Conservation (phyloP, 2,329 filamentous ascomycete genomes). For the Phialemonium atrogriseum region DNA sequence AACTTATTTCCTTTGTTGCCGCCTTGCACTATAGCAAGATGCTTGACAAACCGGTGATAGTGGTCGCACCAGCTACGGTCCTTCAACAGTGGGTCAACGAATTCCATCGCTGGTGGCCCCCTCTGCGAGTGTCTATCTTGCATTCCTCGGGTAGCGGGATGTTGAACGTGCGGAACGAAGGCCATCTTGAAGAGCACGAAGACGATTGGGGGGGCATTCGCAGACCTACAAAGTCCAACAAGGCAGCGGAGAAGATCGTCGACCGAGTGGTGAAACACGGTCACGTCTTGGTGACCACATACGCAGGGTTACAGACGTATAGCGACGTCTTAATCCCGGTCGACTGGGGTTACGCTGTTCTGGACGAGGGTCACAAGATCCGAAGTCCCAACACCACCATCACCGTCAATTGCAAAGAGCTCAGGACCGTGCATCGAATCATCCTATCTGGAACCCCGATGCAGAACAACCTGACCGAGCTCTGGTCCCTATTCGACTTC, state of each 20-base stretch:
- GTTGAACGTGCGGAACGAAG: constrained; percentile 69
- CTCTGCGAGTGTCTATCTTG: constrained; percentile 88
- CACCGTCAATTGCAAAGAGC: constrained; percentile 89
- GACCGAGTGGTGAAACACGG: constrained; percentile 75
- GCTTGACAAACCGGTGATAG: constrained; percentile 74
- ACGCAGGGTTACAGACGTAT: constrained; percentile 91
- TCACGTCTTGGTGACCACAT: constrained; percentile 91
- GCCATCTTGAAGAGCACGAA: constrained; percentile 45
- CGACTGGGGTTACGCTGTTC: constrained; percentile 86
- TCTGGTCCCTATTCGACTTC: constrained; percentile 98
- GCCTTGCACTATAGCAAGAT: constrained; percentile 87
- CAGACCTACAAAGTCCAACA: constrained; percentile 43
- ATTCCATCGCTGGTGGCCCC: constrained; percentile 99
- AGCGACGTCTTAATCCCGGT: constrained; percentile 71
- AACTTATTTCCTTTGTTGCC: constrained; percentile 69
- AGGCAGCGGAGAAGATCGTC: constrained; percentile 71
- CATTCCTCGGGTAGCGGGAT: constrained; percentile 96
- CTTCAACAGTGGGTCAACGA: constrained; percentile 98
- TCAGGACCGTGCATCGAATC: constrained; percentile 80
- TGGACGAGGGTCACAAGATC: constrained; percentile 98
- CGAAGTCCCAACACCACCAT: constrained; percentile 93
- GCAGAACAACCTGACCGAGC: constrained; percentile 90
- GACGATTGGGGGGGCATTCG: constrained; percentile 38
- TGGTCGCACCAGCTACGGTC: constrained; percentile 90
- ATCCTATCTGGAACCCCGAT: constrained; percentile 96